Evolutionary conservation across 345 rosid species (phyloP).

Genomic region (Pseudoturritis turrita): DNA sequence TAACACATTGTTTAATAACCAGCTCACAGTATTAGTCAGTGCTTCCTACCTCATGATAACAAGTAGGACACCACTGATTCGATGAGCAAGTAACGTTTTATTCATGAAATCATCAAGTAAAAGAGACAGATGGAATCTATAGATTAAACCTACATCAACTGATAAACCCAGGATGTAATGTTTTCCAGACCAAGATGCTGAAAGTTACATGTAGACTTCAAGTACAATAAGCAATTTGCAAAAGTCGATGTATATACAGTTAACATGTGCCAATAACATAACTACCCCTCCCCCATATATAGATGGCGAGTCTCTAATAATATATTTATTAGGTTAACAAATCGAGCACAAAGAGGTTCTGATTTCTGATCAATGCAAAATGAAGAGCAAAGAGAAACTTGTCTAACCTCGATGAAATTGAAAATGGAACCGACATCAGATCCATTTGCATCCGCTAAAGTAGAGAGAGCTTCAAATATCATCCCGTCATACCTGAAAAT

Average conservation of each 20-base stretch:
- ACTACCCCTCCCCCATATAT: background rate
- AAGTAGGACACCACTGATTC: background rate
- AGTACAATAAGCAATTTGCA: background rate
- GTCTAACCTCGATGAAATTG: constrained; percentile 59
- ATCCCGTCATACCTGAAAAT: constrained; percentile 52
- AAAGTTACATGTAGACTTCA: background rate
- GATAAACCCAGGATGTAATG: background rate
- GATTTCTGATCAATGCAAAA: background rate
- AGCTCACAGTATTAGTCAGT: too few species aligned
- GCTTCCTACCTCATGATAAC: background rate
- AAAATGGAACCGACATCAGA: constrained; percentile 57
- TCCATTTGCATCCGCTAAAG: constrained; percentile 58
- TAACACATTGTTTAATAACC: background rate
- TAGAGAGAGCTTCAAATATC: constrained; percentile 78
- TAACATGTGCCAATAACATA: constrained; percentile 1
- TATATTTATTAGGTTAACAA: background rate
- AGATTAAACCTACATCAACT: background rate
- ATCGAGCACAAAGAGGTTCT: background rate
- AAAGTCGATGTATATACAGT: background rate
- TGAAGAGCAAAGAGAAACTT: constrained; percentile 13
- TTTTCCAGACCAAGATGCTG: background rate
- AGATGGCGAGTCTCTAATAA: background rate
- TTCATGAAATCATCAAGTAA: background rate
- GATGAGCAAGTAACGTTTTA: background rate
- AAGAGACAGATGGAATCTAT: background rate